A percentile compares a stretch with the other conserved stretches of the same genome.
phyloP scores from a whole-genome alignment of 2,329 filamentous ascomycete genomes.

The Lanzia echinophila region DNA sequence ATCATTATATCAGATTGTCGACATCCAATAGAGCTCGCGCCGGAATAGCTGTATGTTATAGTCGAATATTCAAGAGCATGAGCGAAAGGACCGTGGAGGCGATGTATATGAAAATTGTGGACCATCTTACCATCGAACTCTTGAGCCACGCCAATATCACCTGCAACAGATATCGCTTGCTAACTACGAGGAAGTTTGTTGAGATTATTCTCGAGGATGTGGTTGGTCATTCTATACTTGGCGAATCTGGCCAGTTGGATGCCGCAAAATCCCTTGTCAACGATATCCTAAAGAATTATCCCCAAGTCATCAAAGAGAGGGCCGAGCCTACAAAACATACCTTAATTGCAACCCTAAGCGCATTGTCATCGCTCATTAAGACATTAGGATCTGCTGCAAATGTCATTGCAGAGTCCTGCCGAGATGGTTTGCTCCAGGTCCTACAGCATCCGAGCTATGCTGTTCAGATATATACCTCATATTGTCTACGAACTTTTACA shows the following conservation, averaged over 20 bases:
- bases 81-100: constrained; percentile 78
- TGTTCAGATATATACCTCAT: constrained; percentile 83
- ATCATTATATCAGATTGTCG: constrained; percentile 70
- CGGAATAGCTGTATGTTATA: constrained; percentile 81
- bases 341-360: constrained; percentile 70
- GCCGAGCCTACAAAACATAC: constrained; percentile 85
- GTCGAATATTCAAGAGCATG: constrained; percentile 68
- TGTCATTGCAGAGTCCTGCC: constrained; percentile 71
- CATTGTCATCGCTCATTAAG: constrained; percentile 70
- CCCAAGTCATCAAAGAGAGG: constrained; percentile 78
- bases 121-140: constrained; percentile 73
- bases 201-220: constrained; percentile 78
- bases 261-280: constrained; percentile 79
- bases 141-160: constrained; percentile 68
- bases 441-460: constrained; percentile 93
- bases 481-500: constrained; percentile 80
- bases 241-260: constrained; percentile 80
- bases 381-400: constrained; percentile 78
- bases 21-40: constrained; percentile 77
- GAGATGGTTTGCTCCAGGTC: constrained; percentile 83
- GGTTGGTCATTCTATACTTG: constrained; percentile 72
- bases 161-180: constrained; percentile 79
- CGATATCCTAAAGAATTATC: constrained; percentile 87
- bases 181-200: constrained; percentile 79
- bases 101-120: constrained; percentile 74